Conservation (phyloP, 768 basidiomycete genomes). For the Nidularia pulvinata region DNA sequence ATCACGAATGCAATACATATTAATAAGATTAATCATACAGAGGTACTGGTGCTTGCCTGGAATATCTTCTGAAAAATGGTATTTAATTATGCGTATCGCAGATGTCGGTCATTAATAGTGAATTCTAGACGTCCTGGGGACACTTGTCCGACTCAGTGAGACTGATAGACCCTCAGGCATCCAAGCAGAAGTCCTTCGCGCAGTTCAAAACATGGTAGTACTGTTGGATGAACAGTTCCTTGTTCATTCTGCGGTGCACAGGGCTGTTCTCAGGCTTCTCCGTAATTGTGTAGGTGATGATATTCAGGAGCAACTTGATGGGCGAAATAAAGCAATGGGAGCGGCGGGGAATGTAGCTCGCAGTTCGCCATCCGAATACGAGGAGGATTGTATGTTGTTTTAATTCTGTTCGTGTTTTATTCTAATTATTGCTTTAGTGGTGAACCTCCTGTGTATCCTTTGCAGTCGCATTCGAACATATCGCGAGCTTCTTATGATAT, state of each 20-base stretch:
- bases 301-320: slow-evolving; percentile 85
- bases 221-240: slow-evolving; percentile 93
- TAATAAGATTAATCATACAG: slow-evolving; percentile 34
- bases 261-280: slow-evolving; percentile 81
- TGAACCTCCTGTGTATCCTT: slow-evolving; percentile 88
- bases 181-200: slow-evolving; percentile 84
- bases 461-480: slow-evolving; percentile 91
- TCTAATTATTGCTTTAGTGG: slow-evolving; percentile 50
- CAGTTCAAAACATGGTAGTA: slow-evolving; percentile 90
- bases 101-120: background rate
- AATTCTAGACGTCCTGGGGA: slow-evolving; percentile 72
- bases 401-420: background rate
- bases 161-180: slow-evolving; percentile 87
- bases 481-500: slow-evolving; percentile 92
- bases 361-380: slow-evolving; percentile 83
- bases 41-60: slow-evolving; percentile 85
- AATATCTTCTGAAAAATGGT: slow-evolving; percentile 92
- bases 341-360: slow-evolving; percentile 74
- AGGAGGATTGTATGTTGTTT: slow-evolving; percentile 74
- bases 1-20: background rate
- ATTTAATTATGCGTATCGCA: slow-evolving; percentile 9
- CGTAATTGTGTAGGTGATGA: slow-evolving; percentile 93
- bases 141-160: slow-evolving; percentile 85
- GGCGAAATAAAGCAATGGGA: slow-evolving; percentile 73
- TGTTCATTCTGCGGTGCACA: slow-evolving; percentile 89